Percentiles rank a stretch among this genome's conserved stretches.
phyloP scores from a whole-genome alignment of 2,329 filamentous ascomycete species.

The Sphaceloma murrayae region DNA sequence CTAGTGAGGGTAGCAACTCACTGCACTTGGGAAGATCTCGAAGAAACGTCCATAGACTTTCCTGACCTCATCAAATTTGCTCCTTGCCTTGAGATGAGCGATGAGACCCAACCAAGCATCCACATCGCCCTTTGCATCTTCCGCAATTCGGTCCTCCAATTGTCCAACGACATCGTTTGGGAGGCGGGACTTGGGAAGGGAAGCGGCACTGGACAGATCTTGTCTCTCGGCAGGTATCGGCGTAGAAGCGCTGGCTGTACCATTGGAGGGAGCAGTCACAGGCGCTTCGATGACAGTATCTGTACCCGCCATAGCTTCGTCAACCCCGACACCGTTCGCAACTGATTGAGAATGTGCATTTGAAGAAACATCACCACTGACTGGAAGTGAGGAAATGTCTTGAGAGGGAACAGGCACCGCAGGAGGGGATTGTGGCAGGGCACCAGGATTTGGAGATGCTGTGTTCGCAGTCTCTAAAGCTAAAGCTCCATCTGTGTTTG shows the following conservation, averaged over 20 bases:
- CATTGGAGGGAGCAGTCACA: no score
- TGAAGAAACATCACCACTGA: constrained; percentile 17
- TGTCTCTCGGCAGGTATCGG: constrained; percentile 4
- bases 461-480: constrained; percentile 18
- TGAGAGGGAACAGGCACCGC: constrained; percentile 13
- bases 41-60: constrained; percentile 78
- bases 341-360: not conserved
- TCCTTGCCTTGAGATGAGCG: constrained; percentile 69
- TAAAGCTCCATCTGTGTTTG: constrained; percentile 17
- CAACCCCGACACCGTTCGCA: constrained; percentile 2
- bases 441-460: constrained; percentile 17
- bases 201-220: constrained; percentile 19
- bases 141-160: constrained; percentile 81
- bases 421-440: constrained; percentile 17
- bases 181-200: constrained; percentile 43
- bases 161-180: constrained; percentile 67
- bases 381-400: constrained; percentile 13
- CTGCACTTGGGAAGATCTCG: constrained; percentile 77
- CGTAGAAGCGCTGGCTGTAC: no score
- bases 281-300: not conserved
- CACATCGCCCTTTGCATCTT: constrained; percentile 86
- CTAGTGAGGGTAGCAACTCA: constrained; percentile 51
- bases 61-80: constrained; percentile 72
- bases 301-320: not conserved
- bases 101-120: constrained; percentile 87